Base-by-base conservation (phyloP, 2,329 filamentous ascomycete genomes). In the Xylariaceae sp. region DNA sequence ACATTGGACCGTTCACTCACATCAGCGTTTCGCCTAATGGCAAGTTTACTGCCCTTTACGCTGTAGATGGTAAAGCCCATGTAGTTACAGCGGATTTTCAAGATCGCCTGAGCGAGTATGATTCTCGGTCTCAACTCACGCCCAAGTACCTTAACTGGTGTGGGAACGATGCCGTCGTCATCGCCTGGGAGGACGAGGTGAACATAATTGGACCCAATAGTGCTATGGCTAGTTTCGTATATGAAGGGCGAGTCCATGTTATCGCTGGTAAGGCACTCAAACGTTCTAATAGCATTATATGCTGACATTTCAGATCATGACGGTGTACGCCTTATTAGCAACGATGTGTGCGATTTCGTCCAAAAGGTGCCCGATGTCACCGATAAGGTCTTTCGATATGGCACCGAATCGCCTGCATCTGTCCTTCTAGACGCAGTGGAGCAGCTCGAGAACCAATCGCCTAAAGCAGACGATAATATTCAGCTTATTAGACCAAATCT, bases 181-280 rank as follows among this genome's bases (percentile, higher is more conserved):
- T 99, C 64, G 92, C 92, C 0, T 99, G 94, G 94, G 94, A 97
- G 68, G 94, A 99, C 67, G 94, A 99, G 71, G 87, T 99, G 3
- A 94, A 97, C 67, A 81, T 99, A 23, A 88, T 99, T 55, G 94
- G 93, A 0, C 91, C 92, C 0, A 88, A 87, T 30, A 91, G 91
- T 36, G 83, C 88, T 8, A 86, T 88, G 4, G 85, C 76, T 35
- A 86, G 84, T 57, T 94, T 92, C 70, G 93, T 92, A 64, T 97
- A 97, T 71, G 92, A 97, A 67, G 90, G 88, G 7, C 87, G 91
- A 58, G 88, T 99, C 10, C 94, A 97, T 71, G 81, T 97, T 3
- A 79, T 97, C 35, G 88, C 92, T 13, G 92, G 95, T 78, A 81
- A 82, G 72, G 15, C 16, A 3, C 7, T 10, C 2, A n/a, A 15